These are phyloP conservation scores for Phytophthora nicotianae DNA, from an alignment of 352 stramenopile genomes.

Conservation along the genomic window DNA sequence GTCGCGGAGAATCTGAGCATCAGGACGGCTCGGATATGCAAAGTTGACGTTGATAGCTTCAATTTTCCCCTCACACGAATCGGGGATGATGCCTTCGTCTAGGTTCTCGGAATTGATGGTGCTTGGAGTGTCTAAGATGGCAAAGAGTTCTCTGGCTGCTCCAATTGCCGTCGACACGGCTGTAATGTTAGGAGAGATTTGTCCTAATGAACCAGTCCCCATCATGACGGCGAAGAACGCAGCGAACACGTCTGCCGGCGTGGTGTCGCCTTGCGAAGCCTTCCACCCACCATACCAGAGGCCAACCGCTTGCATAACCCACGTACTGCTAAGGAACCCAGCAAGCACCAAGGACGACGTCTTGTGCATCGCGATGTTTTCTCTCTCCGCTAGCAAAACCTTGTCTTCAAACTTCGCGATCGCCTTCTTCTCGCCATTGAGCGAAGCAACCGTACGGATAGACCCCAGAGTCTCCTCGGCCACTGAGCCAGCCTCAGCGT, in stretches of 20 bases:
- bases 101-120: slow-evolving; percentile 54
- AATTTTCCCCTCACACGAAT: slow-evolving; percentile 48
- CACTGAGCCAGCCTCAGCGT: slow-evolving; percentile 51
- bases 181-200: slow-evolving; percentile 56
- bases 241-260: slow-evolving; percentile 47
- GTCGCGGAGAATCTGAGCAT: slow-evolving; percentile 68
- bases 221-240: slow-evolving; percentile 59
- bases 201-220: slow-evolving; percentile 40
- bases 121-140: slow-evolving; percentile 53
- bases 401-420: slow-evolving; percentile 43
- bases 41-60: slow-evolving; percentile 71
- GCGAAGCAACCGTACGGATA: slow-evolving; percentile 47
- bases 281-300: slow-evolving; percentile 64
- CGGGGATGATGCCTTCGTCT: slow-evolving; percentile 39
- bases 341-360: slow-evolving; percentile 36
- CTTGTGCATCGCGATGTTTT: slow-evolving; percentile 47
- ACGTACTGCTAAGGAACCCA: slow-evolving; percentile 49
- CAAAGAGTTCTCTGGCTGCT: slow-evolving; percentile 43
- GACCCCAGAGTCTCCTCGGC: slow-evolving; percentile 48
- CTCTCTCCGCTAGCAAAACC: slow-evolving; percentile 33
- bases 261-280: slow-evolving; percentile 38
- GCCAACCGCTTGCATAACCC: slow-evolving; percentile 53
- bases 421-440: slow-evolving; percentile 47
- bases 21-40: slow-evolving; percentile 74
- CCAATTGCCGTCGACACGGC: slow-evolving; percentile 45